Base-by-base conservation (phyloP, 1,139 yeast genomes). In the Magnusiomyces magnusii region DNA sequence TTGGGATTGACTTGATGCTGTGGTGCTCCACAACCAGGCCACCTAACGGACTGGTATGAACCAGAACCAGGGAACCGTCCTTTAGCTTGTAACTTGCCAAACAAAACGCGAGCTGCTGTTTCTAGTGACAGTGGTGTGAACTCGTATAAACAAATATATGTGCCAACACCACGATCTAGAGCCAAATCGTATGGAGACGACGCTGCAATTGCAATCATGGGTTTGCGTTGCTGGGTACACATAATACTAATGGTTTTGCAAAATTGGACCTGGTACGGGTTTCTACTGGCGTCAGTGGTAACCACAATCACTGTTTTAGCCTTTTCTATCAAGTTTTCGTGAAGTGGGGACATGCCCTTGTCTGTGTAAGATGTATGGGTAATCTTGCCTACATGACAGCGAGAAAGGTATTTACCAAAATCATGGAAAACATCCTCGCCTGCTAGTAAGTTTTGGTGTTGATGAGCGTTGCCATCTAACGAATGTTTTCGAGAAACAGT, bases 101-200 rank as follows among this genome's bases (percentile, higher is more conserved):
- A 81, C 55, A 84, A 68, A 0, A 83, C 78, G 2, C 76, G 75
- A 1, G 80, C 84, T 34, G 82, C 67, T 58, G 82, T 77, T 42
- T 77, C 76, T 52, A 84, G 70, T 0, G 81, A 84, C 63, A 76
- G 77, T 42, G 75, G 72, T 0, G 87, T 82, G 66, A 82, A 83
- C 67, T 84, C 89, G 67, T 81, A 84, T 58, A 84, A 79, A 66
- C 87, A 84, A 60, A 84, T 68, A 67, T 83, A 84, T 0, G 85
- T 81, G 59, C 85, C 80, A 31, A 83, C 77, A 55, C 77, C 76
- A 56, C 79, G 77, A 63, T 80, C 81, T 62, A 82, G 79, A 55
- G 82, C 80, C 67, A 84, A 80, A 66, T 83, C 87, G 63, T 82
- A 83, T 0, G 89, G 88, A 2, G 86, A 80, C 64, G 83, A 81